Evolutionary conservation across 1,139 yeast genomes (phyloP).

Genomic region (Pneumocystis wakefieldiae): DNA sequence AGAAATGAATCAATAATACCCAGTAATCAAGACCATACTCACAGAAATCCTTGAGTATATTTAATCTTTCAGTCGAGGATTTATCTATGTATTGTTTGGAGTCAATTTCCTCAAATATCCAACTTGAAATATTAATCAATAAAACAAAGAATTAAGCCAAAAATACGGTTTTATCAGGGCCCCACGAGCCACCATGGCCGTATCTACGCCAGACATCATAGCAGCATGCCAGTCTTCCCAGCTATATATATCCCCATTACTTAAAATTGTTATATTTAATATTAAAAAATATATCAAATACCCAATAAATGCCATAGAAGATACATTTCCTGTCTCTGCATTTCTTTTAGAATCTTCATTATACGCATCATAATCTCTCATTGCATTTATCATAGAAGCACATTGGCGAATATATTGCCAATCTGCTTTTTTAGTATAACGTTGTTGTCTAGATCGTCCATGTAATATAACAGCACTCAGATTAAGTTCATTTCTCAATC

Average conservation of each 20-base stretch:
- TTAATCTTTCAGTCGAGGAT: constrained; percentile 75
- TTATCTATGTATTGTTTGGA: constrained; percentile 81
- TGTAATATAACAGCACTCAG: constrained; percentile 87
- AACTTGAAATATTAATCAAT: constrained; percentile 19
- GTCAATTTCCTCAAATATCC: constrained; percentile 95
- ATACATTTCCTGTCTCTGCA: constrained; percentile 34
- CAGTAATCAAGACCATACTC: constrained; percentile 83
- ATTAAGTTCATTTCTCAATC: constrained; percentile 61
- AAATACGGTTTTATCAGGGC: constrained; percentile 73
- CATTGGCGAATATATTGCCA: constrained; percentile 70
- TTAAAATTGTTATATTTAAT: constrained; percentile 37
- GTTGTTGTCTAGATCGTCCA: constrained; percentile 90
- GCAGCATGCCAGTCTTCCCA: constrained; percentile 80
- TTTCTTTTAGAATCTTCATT: constrained; percentile 26
- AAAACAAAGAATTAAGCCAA: not conserved
- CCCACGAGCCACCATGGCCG: constrained; percentile 96
- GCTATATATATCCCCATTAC: constrained; percentile 86
- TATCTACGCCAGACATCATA: constrained; percentile 61
- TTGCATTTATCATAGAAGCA: constrained; percentile 15
- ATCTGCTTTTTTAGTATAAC: constrained; percentile 81
- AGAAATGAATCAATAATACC: constrained; percentile 21
- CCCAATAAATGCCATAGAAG: constrained; percentile 4
- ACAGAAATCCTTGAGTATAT: constrained; percentile 51
- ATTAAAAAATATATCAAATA: constrained; percentile 1
- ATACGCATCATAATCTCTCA: not conserved